Conservation (phyloP, 768 basidiomycete species). For the Hericium alpestre region DNA sequence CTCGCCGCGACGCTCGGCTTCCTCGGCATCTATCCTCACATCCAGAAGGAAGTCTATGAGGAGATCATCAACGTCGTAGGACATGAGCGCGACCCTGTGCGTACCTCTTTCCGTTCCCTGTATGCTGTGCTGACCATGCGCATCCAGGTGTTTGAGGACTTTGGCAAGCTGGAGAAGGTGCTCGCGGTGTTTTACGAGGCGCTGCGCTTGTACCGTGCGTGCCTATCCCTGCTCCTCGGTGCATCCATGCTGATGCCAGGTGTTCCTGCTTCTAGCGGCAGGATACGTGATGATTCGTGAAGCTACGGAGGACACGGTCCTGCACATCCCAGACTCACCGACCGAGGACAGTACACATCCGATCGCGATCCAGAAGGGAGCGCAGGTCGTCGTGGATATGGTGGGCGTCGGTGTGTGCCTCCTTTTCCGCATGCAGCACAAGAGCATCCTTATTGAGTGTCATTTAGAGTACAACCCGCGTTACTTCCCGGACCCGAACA, state of each 20-base stretch:
- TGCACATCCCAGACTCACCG: conserved; percentile 13
- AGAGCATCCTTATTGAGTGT: not conserved
- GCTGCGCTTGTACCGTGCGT: conserved; percentile 24
- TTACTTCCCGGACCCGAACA: conserved; percentile 26
- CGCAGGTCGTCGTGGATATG: conserved; percentile 21
- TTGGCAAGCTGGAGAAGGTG: conserved; percentile 20
- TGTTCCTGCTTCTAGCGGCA: conserved; percentile 15
- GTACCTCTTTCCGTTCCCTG: not conserved
- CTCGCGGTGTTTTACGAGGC: conserved; percentile 23
- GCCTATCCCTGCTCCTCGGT: not conserved
- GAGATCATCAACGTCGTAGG: conserved; percentile 20
- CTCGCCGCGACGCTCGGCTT: conserved; percentile 24
- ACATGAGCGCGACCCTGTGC: conserved; percentile 15
- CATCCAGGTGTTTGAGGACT: conserved; percentile 17
- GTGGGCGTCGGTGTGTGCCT: conserved; percentile 18
- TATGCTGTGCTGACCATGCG: not conserved
- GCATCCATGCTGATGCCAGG: not conserved
- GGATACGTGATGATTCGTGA: conserved; percentile 21
- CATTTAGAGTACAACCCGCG: conserved; percentile 25
- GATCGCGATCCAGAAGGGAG: conserved; percentile 17
- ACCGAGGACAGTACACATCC: conserved; percentile 9
- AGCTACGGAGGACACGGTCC: conserved; percentile 18
- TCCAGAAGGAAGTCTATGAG: conserved; percentile 23
- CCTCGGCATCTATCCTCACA: conserved; percentile 19
- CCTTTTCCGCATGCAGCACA: not conserved